A percentile compares a stretch with the other conserved stretches of the same genome.
Conservation (phyloP, 75 land plant genomes). For the Cupressus sempervirens region DNA sequence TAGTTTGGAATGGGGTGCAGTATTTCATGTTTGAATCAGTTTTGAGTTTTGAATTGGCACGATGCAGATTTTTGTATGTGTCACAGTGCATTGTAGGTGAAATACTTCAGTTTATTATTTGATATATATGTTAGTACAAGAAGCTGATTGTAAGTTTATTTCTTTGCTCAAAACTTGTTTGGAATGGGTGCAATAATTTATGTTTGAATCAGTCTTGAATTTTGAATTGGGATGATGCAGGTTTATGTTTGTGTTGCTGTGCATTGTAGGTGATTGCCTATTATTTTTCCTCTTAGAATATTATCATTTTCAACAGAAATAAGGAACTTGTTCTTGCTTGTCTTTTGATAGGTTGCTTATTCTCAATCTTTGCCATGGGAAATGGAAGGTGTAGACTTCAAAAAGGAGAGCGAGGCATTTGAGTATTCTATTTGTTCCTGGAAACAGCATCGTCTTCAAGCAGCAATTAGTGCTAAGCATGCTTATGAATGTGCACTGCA, state of each 20-base stretch:
- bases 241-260: not conserved
- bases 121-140: not conserved
- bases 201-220: not conserved
- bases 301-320: not conserved
- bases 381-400: slow-evolving; percentile 9
- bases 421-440: slow-evolving; percentile 40
- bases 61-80: not conserved
- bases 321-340: not conserved
- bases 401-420: slow-evolving; percentile 32
- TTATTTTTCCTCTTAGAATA: not conserved
- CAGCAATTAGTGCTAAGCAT: slow-evolving; percentile 45
- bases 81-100: not conserved
- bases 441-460: slow-evolving; percentile 43
- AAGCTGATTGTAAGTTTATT: not conserved
- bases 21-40: not conserved
- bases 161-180: not conserved
- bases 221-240: not conserved
- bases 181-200: not conserved
- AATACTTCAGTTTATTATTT: not conserved
- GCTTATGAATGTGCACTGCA: slow-evolving; percentile 76
- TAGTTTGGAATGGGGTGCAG: not conserved
- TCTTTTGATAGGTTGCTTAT: slow-evolving; percentile 52
- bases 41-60: not conserved
- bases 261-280: not conserved
- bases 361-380: slow-evolving; percentile 78